Conservation (phyloP, 1,139 yeast genomes). For the Barnettozyma hawaiiensis region DNA sequence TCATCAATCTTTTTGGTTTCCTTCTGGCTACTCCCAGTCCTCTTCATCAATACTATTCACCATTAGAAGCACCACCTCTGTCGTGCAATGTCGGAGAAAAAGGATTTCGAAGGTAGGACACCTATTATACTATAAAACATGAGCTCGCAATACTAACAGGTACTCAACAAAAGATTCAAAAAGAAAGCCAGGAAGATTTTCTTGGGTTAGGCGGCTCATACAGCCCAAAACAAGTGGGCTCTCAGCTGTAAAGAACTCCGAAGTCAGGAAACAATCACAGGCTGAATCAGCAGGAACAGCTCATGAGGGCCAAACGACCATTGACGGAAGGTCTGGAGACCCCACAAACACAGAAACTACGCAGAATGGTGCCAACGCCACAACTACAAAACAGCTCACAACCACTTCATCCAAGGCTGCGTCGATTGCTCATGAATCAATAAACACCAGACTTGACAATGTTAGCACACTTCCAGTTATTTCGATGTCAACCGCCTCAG, state of each 20-base stretch:
- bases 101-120: neutral
- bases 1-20: neutral
- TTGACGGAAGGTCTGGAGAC: neutral
- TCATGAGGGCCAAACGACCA: neutral
- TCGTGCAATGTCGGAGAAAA: neutral
- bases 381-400: neutral
- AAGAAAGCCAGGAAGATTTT: slow-evolving; percentile 13
- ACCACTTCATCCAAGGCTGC: slow-evolving; percentile 5
- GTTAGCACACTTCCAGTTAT: slow-evolving; percentile 49
- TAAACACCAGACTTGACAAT: slow-evolving; percentile 28
- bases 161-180: slow-evolving; percentile 1
- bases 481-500: slow-evolving; percentile 46
- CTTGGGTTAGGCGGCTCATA: slow-evolving; percentile 19
- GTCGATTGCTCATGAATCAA: slow-evolving; percentile 14
- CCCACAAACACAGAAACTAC: neutral
- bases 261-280: neutral
- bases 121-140: neutral
- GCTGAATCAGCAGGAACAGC: neutral
- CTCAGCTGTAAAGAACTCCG: neutral
- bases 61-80: neutral
- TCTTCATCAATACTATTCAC: neutral
- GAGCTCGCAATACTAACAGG: neutral
- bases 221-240: slow-evolving; percentile 10
- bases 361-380: neutral
- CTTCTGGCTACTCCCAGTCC: neutral